phyloP scores from a whole-genome alignment of 192 early-diverging fungal species.

The Coemansia nantahalensis region DNA sequence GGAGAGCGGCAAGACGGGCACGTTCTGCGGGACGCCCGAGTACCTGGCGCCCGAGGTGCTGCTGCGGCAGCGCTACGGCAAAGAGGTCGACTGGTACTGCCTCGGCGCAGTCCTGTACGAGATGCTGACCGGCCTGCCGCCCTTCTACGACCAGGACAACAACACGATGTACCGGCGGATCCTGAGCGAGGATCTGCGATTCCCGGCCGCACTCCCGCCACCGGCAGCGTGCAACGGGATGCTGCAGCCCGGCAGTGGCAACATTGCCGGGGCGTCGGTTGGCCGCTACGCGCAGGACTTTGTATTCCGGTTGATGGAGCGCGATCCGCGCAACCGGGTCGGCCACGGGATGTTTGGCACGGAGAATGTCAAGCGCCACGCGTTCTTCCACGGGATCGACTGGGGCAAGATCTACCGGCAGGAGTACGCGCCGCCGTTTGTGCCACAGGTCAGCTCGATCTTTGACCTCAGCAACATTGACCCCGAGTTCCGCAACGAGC shows the following conservation, averaged over 20 bases:
- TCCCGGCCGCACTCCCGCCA: conserved; percentile 35
- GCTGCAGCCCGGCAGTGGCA: conserved; percentile 19
- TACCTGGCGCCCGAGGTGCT: conserved; percentile 74
- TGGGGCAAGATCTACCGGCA: conserved; percentile 65
- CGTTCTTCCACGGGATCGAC: conserved; percentile 63
- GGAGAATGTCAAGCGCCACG: conserved; percentile 61
- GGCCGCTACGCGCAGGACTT: conserved; percentile 42
- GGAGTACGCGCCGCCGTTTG: conserved; percentile 65
- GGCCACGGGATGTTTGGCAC: conserved; percentile 61
- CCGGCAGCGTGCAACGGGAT: conserved; percentile 28
- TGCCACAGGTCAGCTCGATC: conserved; percentile 59
- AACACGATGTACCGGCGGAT: conserved; percentile 50
- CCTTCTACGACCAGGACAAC: conserved; percentile 57
- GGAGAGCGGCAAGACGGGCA: conserved; percentile 65
- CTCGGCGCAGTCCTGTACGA: conserved; percentile 74
- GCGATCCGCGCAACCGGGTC: conserved; percentile 60
- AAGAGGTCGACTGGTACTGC: conserved; percentile 74
- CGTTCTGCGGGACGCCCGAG: conserved; percentile 77
- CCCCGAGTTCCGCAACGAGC: conserved; percentile 53
- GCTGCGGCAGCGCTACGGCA: conserved; percentile 60
- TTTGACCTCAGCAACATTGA: conserved; percentile 55
- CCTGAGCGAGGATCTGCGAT: conserved; percentile 35
- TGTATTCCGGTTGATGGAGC: conserved; percentile 58
- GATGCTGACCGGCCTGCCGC: conserved; percentile 63
- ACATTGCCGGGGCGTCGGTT: conserved; percentile 5